Conservation (phyloP, 2,329 filamentous ascomycete species). For the Xylaria sp. region DNA sequence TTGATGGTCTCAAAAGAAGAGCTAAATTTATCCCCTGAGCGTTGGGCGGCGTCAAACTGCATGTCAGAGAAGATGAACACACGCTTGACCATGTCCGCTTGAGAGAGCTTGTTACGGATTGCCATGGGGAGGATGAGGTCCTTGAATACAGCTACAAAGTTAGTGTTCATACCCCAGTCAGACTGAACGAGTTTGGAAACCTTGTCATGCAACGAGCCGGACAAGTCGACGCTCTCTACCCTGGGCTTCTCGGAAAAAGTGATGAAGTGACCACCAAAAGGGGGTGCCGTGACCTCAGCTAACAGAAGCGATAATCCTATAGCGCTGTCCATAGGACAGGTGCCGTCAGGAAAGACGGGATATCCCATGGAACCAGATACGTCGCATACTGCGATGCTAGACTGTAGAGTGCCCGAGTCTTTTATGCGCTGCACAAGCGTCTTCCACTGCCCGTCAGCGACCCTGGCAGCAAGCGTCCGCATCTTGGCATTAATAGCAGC, state of each 20-base stretch:
- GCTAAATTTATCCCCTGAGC: conserved; percentile 41
- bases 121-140: conserved; percentile 61
- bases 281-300: conserved; percentile 56
- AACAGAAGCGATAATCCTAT: conserved; percentile 63
- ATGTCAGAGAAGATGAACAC: conserved; percentile 67
- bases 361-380: conserved; percentile 59
- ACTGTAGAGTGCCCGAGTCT: conserved; percentile 58
- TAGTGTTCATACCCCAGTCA: conserved; percentile 52
- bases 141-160: conserved; percentile 61
- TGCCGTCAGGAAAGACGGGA: conserved; percentile 51
- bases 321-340: conserved; percentile 56
- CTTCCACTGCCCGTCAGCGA: conserved; percentile 60
- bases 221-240: conserved; percentile 49
- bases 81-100: conserved; percentile 65
- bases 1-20: conserved; percentile 58
- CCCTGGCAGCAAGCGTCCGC: conserved; percentile 42
- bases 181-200: conserved; percentile 39
- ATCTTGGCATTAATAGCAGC: conserved; percentile 41
- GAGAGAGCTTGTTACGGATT: conserved; percentile 52
- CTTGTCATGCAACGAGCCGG: conserved; percentile 49
- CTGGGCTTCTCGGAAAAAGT: conserved; percentile 53
- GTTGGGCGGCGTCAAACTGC: conserved; percentile 57
- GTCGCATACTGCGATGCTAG: conserved; percentile 62
- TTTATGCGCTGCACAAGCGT: conserved; percentile 61
- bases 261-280: conserved; percentile 61